These are phyloP conservation scores for Vitis riparia DNA, from an alignment of 164 flowering plant genomes.

Conservation along the genomic window DNA sequence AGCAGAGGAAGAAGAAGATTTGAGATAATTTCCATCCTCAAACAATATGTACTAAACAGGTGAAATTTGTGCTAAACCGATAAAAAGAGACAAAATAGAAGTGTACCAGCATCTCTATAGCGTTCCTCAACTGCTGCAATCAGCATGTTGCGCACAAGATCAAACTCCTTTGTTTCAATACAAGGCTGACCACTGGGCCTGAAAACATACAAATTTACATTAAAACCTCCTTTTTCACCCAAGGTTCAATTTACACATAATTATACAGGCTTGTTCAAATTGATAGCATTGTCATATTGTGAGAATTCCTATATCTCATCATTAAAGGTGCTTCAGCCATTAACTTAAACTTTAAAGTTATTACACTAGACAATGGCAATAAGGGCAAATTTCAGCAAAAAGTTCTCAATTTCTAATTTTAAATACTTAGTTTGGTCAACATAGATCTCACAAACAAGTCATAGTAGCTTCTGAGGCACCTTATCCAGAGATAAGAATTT, in stretches of 20 bases:
- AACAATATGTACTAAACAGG: neutral
- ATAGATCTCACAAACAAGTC: too few relatives aligned
- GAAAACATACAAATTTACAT: conserved; percentile 18
- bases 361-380: neutral
- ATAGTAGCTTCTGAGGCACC: too few relatives aligned
- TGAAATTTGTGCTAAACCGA: neutral
- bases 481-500: neutral
- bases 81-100: neutral
- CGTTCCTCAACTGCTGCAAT: conserved; percentile 89
- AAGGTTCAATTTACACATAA: neutral
- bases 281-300: neutral
- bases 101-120: conserved; percentile 85
- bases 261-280: neutral
- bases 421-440: neutral
- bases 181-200: conserved; percentile 91
- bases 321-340: neutral
- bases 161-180: conserved; percentile 81
- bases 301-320: neutral
- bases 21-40: neutral
- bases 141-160: conserved; percentile 82
- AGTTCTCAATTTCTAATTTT: neutral
- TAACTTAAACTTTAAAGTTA: neutral
- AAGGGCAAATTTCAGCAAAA: neutral
- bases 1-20: neutral
- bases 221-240: neutral